Base-by-base conservation (phyloP, 768 basidiomycete genomes). In the Jaapia argillacea region DNA sequence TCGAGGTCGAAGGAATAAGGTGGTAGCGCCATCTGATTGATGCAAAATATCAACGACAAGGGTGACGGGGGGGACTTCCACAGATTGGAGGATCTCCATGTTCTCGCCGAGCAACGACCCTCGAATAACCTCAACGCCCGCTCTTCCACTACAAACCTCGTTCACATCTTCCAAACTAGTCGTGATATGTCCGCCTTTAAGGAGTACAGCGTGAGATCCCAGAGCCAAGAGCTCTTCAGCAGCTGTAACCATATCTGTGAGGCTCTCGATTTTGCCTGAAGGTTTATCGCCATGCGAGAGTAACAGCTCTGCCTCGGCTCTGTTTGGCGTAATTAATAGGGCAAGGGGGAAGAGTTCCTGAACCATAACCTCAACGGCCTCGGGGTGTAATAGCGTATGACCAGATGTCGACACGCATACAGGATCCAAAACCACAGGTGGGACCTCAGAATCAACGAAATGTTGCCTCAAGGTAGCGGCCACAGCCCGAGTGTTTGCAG, bases 341-440 rank as follows among this genome's bases (percentile, higher is more conserved):
- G 84, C 67, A 14, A 85, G 62, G 0, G 89, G 88, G 40, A 93
- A 73, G 1, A 94, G 60, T n/a, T 79, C 70, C 0, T 61, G 44
- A 5, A 76, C 67, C 47, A 96, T 52, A 2, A 70, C 66, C 5
- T 69, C 58, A 43, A 92, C 54, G 0, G 92, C 89, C 7, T 76
- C 72, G 13, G 72, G 62, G 4, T 80, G 69, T 6, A 96, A 69
- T 1, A 97, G 70, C 5, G 70, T 75, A 54, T 92, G 86, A 2
- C 90, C 90, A 0, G 87, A 89, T 0, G 92, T 94, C 3, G 88
- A 89, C 1, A 94, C 85, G 54, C 81, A 90, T 6, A 97, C 91
- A 0, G 92, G 91, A 56, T 97, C 92, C 47, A 87, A 77, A 22
- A 94, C 75, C 16, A 92, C 63, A 1, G 77, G 75, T 0, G 79